Evolutionary conservation across 352 stramenopile species (phyloP).

Genomic region (Pythium folliculosum): DNA sequence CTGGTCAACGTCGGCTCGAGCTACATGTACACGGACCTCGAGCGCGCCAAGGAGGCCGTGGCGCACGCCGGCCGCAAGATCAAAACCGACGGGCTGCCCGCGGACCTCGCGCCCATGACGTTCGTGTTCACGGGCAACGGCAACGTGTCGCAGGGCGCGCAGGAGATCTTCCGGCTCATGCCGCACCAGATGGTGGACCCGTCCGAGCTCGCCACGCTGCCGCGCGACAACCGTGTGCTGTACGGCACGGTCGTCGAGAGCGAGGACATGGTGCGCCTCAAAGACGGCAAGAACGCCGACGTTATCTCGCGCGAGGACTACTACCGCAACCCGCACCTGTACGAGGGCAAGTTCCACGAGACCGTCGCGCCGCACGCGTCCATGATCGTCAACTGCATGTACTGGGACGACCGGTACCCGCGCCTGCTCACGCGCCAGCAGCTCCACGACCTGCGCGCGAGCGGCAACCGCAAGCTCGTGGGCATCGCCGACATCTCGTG

Average conservation of each 20-base stretch:
- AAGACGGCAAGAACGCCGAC: slow-evolving; percentile 23
- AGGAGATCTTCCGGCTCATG: slow-evolving; percentile 94
- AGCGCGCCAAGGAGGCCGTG: slow-evolving; percentile 87
- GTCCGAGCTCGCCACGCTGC: slow-evolving; percentile 82
- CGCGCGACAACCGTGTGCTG: slow-evolving; percentile 57
- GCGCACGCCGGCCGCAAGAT: slow-evolving; percentile 84
- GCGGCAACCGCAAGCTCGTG: slow-evolving; percentile 83
- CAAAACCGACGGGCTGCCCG: slow-evolving; percentile 71
- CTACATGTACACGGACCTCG: slow-evolving; percentile 94
- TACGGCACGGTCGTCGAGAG: slow-evolving; percentile 84
- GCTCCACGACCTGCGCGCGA: slow-evolving; percentile 65
- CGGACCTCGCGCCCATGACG: slow-evolving; percentile 78
- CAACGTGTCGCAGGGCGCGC: slow-evolving; percentile 94
- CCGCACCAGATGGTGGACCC: slow-evolving; percentile 93
- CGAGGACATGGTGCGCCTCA: slow-evolving; percentile 67
- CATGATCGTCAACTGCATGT: slow-evolving; percentile 96
- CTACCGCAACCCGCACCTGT: slow-evolving; percentile 89
- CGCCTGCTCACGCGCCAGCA: slow-evolving; percentile 92
- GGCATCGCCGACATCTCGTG: slow-evolving; percentile 95
- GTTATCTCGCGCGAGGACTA: slow-evolving; percentile 80
- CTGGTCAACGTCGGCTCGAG: slow-evolving; percentile 93
- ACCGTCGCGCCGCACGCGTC: slow-evolving; percentile 89
- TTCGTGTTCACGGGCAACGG: slow-evolving; percentile 95
- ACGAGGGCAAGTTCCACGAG: slow-evolving; percentile 91
- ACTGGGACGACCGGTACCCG: slow-evolving; percentile 95